A percentile compares a stretch with the other conserved stretches of the same genome.
These are phyloP conservation scores for Licmophora abbreviata DNA, from an alignment of 108 stramenopile genomes.

Conservation along the genomic window DNA sequence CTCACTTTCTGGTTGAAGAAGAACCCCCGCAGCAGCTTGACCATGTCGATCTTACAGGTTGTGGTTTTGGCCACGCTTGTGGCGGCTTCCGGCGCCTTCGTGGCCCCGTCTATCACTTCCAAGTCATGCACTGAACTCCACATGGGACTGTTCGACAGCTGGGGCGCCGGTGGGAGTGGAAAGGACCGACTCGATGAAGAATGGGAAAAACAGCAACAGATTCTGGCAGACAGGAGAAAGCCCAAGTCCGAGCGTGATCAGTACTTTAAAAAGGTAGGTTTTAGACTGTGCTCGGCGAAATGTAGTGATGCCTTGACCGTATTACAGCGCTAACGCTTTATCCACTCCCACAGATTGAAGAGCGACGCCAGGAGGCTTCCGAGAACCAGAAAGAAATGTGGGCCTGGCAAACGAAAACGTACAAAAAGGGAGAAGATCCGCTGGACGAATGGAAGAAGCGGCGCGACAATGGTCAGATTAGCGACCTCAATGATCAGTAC, in stretches of 20 bases:
- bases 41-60: too few relatives aligned
- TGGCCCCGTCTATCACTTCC: too few relatives aligned
- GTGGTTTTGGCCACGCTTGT: too few relatives aligned
- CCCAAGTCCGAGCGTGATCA: slow-evolving; percentile 54
- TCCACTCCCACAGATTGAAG: slow-evolving; percentile 57
- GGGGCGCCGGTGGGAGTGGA: slow-evolving; percentile 36
- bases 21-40: too few relatives aligned
- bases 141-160: slow-evolving; percentile 40
- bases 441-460: slow-evolving; percentile 83
- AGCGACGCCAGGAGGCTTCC: slow-evolving; percentile 53
- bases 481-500: slow-evolving; percentile 81
- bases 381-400: slow-evolving; percentile 71
- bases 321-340: too few relatives aligned
- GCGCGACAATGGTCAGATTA: slow-evolving; percentile 57
- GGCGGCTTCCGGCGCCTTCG: too few relatives aligned
- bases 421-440: slow-evolving; percentile 78
- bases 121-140: not conserved
- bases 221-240: slow-evolving; percentile 45
- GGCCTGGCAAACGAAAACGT: slow-evolving; percentile 82
- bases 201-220: slow-evolving; percentile 75
- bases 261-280: too few relatives aligned
- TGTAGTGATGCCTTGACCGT: too few relatives aligned
- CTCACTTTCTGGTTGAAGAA: too few relatives aligned
- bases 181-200: slow-evolving; percentile 51
- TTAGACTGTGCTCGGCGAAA: too few relatives aligned